Base-by-base conservation (phyloP, 2,329 filamentous ascomycete species). In the Aspergillus sp. region DNA sequence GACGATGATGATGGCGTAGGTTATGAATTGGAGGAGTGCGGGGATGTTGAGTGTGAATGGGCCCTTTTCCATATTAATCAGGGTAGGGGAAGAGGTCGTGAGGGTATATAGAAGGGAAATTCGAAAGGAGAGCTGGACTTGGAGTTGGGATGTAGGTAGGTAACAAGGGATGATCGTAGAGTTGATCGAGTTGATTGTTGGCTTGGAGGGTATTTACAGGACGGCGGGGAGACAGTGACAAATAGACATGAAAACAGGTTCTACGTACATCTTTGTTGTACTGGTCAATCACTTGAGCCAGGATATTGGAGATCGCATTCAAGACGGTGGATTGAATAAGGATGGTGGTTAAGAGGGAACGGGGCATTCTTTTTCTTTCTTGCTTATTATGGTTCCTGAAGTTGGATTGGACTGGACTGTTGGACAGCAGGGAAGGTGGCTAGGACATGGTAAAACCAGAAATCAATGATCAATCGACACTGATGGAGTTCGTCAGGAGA, bases 1-100 rank as follows among this genome's bases (percentile, higher is more conserved):
- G 46, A 88, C 89, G 74, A 84, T 88, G 60, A 96, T 71, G 36
- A 90, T 71, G 64, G 88, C 85, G 79, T 89, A 96, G 55, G 91
- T 70, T 54, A 90, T 78, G 75, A 96, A 96, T 72, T 92, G 90
- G 66, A 92, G 78, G 49, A 96, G 81, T 4, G 89, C 86, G 5
- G 84, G 77, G 76, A 83, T 82, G 75, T 92, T 85, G 67, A 96
- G 79, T 24, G 79, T 74, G 55, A 90, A 82, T 11, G 85, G 76
- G 55, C 76, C 79, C 87, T 64, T 49, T 57, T 36, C 52, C 9
- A 1, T 6, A 6, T 29, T 29, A 29, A 29, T 29, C 3, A 29
- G 26, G 22, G 22, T 22, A 22, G 22, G 32, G 32, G 32, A 14
- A 12, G 31, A 2, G 6, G 31, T 5, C 54, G 16, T 45, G 39